Base-by-base conservation (phyloP, 495 filamentous ascomycete species). In the Parachaetomium inaequale region DNA sequence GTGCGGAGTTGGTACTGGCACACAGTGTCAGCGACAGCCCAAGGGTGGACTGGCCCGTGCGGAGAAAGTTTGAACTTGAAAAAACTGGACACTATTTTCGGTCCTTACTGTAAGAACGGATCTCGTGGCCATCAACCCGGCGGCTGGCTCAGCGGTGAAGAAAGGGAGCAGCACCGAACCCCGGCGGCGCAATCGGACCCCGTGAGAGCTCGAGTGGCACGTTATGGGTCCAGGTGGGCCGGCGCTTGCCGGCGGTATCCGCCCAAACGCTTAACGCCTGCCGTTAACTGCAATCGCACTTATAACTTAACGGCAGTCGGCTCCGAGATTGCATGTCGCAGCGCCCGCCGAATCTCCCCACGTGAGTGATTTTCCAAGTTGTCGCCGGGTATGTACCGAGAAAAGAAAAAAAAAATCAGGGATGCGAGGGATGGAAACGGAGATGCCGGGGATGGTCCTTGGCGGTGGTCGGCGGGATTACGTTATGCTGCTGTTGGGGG, bases 251-350 rank as follows among this genome's bases (percentile, higher is more conserved):
- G 63, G 36, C 29, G 54, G 54, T 66, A 66, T 55, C 63, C 63
- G 63, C 59, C 28, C 19, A 36, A 29, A 7, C 4, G 23, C 19
- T 55, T 29, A 43, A 47, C 47, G 61, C 63, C 63, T 66, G 63
- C 63, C 63, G 63, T 66, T 66, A 66, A 66, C 58, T 66, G 63
- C 59, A 62, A 62, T 61, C 38, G 63, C 63, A 55, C 58, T 65
- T 65, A 65, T 65, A 65, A 65, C 63, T 66, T 66, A 66, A 66
- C 63, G 63, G 63, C 63, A 66, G 43, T 66, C 63, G 58, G 21
- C 43, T 57, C 59, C 63, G 63, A 58, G 56, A 46, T 40, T n/a
- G n/a, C 31, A 50, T 42, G 45, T 50, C 28, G 45, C 28, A 50
- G 40, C 17, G 19, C 10, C 55, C 28, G 7, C 28, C 17, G 7